phyloP scores from a whole-genome alignment of 768 basidiomycete species.

The Suillus sp. region DNA sequence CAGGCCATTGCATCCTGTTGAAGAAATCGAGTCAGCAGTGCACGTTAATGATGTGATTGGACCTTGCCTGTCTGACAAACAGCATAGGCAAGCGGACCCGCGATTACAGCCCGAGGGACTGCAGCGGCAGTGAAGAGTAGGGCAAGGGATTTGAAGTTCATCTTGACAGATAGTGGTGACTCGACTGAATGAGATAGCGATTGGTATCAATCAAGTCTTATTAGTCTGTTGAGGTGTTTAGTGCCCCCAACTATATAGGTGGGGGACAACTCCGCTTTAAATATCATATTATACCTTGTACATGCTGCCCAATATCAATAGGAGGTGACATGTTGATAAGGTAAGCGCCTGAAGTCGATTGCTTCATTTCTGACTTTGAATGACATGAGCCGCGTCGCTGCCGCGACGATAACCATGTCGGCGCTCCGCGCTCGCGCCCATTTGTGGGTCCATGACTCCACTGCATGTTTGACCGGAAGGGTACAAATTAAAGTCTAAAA shows the following conservation, averaged over 20 bases:
- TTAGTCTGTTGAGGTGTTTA: background rate
- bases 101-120: conserved; percentile 13
- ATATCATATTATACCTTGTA: too few relatives aligned
- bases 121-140: conserved; percentile 19
- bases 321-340: too few relatives aligned
- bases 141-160: conserved; percentile 29
- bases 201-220: background rate
- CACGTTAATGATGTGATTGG: background rate
- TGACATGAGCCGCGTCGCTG: too few relatives aligned
- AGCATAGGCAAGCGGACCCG: conserved; percentile 26
- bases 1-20: conserved; percentile 28
- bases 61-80: conserved; percentile 28
- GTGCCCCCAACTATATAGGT: background rate
- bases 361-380: background rate
- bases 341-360: too few relatives aligned
- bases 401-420: background rate
- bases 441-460: background rate
- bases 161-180: conserved; percentile 3
- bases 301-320: too few relatives aligned
- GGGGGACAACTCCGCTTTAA: background rate
- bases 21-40: too few relatives aligned
- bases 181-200: background rate
- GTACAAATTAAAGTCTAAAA: background rate
- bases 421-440: background rate
- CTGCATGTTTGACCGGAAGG: background rate